Base-by-base conservation (phyloP, 2,329 filamentous ascomycete genomes). In the Fusarium sublunatum region DNA sequence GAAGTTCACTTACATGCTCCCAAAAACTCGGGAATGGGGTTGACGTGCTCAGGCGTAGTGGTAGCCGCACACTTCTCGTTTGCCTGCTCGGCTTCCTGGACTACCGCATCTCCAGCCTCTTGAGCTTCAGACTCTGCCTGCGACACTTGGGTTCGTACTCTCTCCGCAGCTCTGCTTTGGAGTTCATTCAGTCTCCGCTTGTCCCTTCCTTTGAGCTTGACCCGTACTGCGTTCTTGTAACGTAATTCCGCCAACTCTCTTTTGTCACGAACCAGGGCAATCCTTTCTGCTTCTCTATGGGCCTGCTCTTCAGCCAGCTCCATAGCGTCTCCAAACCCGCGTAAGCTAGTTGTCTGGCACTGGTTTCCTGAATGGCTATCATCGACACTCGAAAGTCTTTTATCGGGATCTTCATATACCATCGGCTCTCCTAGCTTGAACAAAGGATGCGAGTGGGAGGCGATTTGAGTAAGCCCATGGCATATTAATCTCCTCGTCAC, bases 361-460 rank as follows among this genome's bases (percentile, higher is more conserved):
- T 13, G 19, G 12, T n/a, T n/a, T 3, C 12, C 7, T 2, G 4
- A 34, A n/a, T 2, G 13, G 2, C n/a, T n/a, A 2, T 34, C 13
- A 6, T 34, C 6, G 31, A 34, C 12, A 5, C 10, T 10, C 3
- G 3, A 5, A 11, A 6, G 29, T 4, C 29, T 31, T 9, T 22
- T 22, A 5, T 6, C 4, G 7, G 7, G 5, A 4, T 6, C 3
- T 6, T n/a, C 24, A 1, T 2, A 3, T 8, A n/a, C n/a, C 2
- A 12, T 26, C 12, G 12, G 12, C 22, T n/a, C 22, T 6, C 6
- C 6, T 9, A n/a, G n/a, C 38, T 40, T 25, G 6, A 4, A 19
- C 3, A 19, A 19, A 19, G 2, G 19, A 19, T 3, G 19, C 19
- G 19, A 19, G 19, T 19, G 19, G 19, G 19, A 19, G 19, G 19